phyloP scores from a whole-genome alignment of 164 flowering plant genomes.

The Magnolia sinica region DNA sequence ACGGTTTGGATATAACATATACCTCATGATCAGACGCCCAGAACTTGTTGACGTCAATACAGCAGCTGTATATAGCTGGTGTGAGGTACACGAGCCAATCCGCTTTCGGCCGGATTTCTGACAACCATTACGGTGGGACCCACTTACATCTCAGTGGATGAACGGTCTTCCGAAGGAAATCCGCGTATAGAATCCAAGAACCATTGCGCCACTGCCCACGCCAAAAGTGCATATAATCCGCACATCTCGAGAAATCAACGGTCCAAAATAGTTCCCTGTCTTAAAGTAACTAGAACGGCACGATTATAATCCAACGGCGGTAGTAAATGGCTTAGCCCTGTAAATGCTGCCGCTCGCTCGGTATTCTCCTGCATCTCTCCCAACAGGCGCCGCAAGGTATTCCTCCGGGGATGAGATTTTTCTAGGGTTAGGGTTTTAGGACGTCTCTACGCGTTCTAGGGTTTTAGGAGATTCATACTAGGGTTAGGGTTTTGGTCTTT shows the following conservation, averaged over 20 bases:
- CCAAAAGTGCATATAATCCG: not conserved
- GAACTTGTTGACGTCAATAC: too few species aligned
- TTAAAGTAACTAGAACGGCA: not conserved
- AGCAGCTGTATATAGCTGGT: too few species aligned
- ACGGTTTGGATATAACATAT: too few species aligned
- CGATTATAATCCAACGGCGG: not conserved
- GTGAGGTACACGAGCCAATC: too few species aligned
- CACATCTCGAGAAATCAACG: not conserved
- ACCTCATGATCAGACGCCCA: too few species aligned
- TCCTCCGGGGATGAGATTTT: too few species aligned
- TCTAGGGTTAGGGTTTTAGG: not conserved
- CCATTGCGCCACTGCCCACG: too few species aligned
- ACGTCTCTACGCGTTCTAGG: not conserved
- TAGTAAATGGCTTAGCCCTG: not conserved
- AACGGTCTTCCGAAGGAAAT: too few species aligned
- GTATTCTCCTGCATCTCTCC: not conserved
- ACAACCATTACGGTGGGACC: too few species aligned
- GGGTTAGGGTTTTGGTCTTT: not conserved
- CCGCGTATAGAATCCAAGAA: too few species aligned
- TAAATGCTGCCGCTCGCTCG: not conserved
- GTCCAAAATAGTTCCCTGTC: not conserved
- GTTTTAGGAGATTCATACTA: not conserved
- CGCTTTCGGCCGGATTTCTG: too few species aligned
- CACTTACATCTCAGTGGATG: too few species aligned
- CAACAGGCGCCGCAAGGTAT: not conserved